Evolutionary conservation across 2,329 filamentous ascomycete species (phyloP).

Genomic region (Bipolaris victoriae): DNA sequence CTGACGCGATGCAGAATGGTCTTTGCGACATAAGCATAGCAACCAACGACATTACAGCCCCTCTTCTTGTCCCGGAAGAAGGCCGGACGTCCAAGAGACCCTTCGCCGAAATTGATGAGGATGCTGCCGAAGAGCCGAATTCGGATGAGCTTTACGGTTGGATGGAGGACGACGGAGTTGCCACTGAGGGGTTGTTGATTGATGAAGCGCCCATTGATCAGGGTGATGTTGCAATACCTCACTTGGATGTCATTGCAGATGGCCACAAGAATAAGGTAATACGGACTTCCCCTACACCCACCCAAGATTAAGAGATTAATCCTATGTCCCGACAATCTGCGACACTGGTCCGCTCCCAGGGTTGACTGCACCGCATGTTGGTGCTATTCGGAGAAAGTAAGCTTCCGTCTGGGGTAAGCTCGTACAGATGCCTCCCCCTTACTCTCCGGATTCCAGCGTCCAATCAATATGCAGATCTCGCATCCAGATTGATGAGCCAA

Average conservation of each 20-base stretch:
- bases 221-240: constrained; percentile 23
- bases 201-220: constrained; percentile 32
- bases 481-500: constrained; percentile 27
- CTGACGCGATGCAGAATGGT: constrained; percentile 39
- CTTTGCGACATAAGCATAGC: constrained; percentile 41
- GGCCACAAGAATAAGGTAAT: constrained; percentile 33
- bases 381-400: constrained; percentile 27
- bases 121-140: constrained; percentile 66
- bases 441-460: constrained; percentile 12
- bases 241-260: constrained; percentile 27
- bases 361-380: constrained; percentile 16
- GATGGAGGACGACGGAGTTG: constrained; percentile 66
- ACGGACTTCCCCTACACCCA: constrained; percentile 31
- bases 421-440: constrained; percentile 14
- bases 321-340: neutral
- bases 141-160: constrained; percentile 74
- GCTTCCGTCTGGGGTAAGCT: constrained; percentile 24
- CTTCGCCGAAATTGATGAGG: constrained; percentile 62
- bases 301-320: constrained; percentile 20
- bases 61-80: constrained; percentile 27
- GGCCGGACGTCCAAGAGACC: constrained; percentile 63
- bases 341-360: constrained; percentile 1
- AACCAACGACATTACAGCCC: constrained; percentile 40
- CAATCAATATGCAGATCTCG: constrained; percentile 23
- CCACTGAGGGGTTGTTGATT: constrained; percentile 49